Conservation (phyloP, 306 rosid species). For the Dalbergia cultrata region DNA sequence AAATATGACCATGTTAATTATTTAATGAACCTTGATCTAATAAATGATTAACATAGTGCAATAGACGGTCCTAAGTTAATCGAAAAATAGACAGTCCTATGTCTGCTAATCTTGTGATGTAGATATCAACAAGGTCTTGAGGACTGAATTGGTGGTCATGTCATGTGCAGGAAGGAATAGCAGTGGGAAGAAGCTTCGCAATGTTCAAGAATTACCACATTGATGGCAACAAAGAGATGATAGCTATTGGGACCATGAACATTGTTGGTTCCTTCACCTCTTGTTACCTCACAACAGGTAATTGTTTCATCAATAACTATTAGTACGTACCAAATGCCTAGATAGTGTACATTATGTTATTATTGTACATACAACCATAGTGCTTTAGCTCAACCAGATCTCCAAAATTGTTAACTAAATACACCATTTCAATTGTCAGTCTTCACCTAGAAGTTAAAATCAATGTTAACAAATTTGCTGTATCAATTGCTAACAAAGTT, state of each 20-base stretch:
- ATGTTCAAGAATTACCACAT: slow-evolving; percentile 89
- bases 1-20: no score
- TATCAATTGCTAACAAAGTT: slow-evolving; percentile 33
- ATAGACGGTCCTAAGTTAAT: no score
- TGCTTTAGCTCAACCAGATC: slow-evolving; percentile 1
- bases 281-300: slow-evolving; percentile 94
- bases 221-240: slow-evolving; percentile 98
- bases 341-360: neutral
- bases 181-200: slow-evolving; percentile 98
- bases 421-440: neutral
- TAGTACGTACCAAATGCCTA: neutral
- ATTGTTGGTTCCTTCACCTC: slow-evolving; percentile 90
- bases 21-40: no score
- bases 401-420: neutral
- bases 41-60: no score
- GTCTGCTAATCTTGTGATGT: no score
- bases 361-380: neutral
- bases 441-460: neutral
- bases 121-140: neutral
- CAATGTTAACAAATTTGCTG: neutral
- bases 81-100: no score
- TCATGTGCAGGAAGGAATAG: slow-evolving; percentile 90
- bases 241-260: slow-evolving; percentile 96
- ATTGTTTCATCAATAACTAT: neutral
- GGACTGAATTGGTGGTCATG: slow-evolving; percentile 1